Percentiles rank a stretch among this genome's conserved stretches.
phyloP scores from a whole-genome alignment of 345 rosid species.

The Dovyalis caffra region DNA sequence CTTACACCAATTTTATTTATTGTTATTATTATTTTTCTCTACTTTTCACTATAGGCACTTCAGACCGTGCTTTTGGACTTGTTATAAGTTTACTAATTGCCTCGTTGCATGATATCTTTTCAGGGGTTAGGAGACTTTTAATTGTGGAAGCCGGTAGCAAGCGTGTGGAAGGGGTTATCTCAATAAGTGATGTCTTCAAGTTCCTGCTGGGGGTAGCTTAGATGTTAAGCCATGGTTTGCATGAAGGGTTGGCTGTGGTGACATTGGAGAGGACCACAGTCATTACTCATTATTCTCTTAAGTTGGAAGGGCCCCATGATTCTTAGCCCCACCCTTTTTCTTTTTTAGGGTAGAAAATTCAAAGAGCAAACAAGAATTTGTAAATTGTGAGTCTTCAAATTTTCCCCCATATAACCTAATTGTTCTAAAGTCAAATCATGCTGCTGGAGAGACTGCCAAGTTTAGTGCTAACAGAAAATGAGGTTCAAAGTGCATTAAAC shows the following conservation, averaged over 20 bases:
- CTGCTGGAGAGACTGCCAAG: conserved; percentile 20
- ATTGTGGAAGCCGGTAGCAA: conserved; percentile 86
- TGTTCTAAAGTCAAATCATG: conserved; percentile 14
- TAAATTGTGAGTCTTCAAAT: conserved; percentile 41
- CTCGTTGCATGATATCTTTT: conserved; percentile 5
- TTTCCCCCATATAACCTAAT: conserved; percentile 22
- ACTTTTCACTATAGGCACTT: background rate
- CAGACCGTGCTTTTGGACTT: too few relatives aligned
- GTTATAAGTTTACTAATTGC: background rate
- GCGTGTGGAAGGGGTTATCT: conserved; percentile 81
- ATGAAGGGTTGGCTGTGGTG: conserved; percentile 8
- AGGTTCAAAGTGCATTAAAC: conserved; percentile 11
- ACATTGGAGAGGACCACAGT: conserved; percentile 20
- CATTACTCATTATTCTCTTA: conserved; percentile 14
- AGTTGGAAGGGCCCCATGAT: conserved; percentile 22
- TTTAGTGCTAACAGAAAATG: conserved; percentile 25
- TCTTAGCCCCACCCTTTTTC: conserved; percentile 13
- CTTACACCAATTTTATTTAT: background rate
- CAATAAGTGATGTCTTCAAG: conserved; percentile 66
- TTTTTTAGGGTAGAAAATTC: conserved; percentile 39
- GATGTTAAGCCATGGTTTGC: background rate
- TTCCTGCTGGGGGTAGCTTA: conserved; percentile 51
- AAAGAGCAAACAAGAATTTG: conserved; percentile 41
- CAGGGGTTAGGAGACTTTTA: conserved; percentile 71
- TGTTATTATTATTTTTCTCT: background rate